Conservation (phyloP, 108 stramenopile species). For the Skeletonema marinoi region DNA sequence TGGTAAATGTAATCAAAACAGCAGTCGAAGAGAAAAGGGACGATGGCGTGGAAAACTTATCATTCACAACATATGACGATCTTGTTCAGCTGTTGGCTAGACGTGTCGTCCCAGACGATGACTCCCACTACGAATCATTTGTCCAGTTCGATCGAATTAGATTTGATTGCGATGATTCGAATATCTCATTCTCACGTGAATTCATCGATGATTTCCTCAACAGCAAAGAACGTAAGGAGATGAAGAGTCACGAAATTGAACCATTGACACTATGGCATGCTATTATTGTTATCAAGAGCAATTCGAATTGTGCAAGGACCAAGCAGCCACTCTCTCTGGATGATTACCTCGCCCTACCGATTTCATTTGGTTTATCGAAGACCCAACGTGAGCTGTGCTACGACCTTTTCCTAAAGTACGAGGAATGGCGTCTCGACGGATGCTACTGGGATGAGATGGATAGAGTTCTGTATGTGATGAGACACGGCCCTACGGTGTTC, state of each 20-base stretch:
- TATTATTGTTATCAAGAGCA: slow-evolving; percentile 9
- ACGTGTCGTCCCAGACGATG: slow-evolving; percentile 13
- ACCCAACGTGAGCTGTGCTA: neutral
- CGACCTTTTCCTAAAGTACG: slow-evolving; percentile 1
- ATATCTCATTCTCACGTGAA: slow-evolving; percentile 1
- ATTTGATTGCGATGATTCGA: slow-evolving; percentile 11
- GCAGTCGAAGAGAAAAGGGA: slow-evolving; percentile 3
- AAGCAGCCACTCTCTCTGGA: slow-evolving; percentile 12
- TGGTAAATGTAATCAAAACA: slow-evolving; percentile 14
- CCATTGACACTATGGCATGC: slow-evolving; percentile 16
- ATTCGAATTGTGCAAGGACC: slow-evolving; percentile 2
- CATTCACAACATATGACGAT: slow-evolving; percentile 18
- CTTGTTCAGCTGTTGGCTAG: slow-evolving; percentile 7
- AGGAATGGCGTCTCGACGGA: neutral
- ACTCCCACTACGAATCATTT: slow-evolving; percentile 2
- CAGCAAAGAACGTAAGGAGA: slow-evolving; percentile 3
- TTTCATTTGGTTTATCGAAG: slow-evolving; percentile 2
- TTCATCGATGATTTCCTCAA: slow-evolving; percentile 9
- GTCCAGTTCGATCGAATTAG: slow-evolving; percentile 6
- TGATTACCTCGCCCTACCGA: slow-evolving; percentile 1
- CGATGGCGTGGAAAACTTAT: neutral
- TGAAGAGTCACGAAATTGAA: slow-evolving; percentile 4
- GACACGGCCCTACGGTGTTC: neutral
- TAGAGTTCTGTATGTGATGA: slow-evolving; percentile 16
- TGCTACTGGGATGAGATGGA: slow-evolving; percentile 15